Evolutionary conservation across 176 grass and related monocot genomes (phyloP), one percentile per base, ranked within the genome.

Genomic region (Alloteropsis semialata): DNA sequence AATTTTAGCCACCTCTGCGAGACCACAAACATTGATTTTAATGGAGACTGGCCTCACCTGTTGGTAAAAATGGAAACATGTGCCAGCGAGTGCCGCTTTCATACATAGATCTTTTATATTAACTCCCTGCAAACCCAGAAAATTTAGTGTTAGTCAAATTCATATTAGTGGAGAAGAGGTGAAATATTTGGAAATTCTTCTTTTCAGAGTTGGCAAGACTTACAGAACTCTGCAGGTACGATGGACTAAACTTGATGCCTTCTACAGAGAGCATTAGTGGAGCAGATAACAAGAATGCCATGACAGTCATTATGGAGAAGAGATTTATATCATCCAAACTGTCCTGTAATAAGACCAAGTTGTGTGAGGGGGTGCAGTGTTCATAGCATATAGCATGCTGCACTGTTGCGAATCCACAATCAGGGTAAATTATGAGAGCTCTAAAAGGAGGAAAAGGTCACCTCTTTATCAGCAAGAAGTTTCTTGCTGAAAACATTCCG

Each of bases 1-100:
- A 89, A 46, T 25, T 18, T 34, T 60, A 78, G 15, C 33, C 86
- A 73, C 1, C n/a, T 41, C 77, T 19, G 12, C 27, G 59, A 49
- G 74, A 55, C 22, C 29, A 36, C 24, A 46, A 72, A 85, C 11
- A 29, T 22, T 22, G 2, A 32, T 72, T 12, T 85, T 57, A 59
- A 54, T 59, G 36, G 59, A 68, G 65, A 85, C n/a, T 37, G 41
- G 17, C 61, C 66, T 81, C 55, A 98, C 96, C 91, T 98, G 96
- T 82, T 98, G 92, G 80, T 98, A 95, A 71, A 94, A 90, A 90
- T 99, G 85, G 77, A 99, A 98, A 84, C 91, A 98, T 50, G 90
- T 70, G 44, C 86, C 96, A 50, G 92, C 89, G 54, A 98, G 25
- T 65, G 82, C 87, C 36, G 89, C 88, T 82, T 86, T 91, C 29